Base-by-base conservation (phyloP, 2,329 filamentous ascomycete genomes). In the Delphinella strobiligena region DNA sequence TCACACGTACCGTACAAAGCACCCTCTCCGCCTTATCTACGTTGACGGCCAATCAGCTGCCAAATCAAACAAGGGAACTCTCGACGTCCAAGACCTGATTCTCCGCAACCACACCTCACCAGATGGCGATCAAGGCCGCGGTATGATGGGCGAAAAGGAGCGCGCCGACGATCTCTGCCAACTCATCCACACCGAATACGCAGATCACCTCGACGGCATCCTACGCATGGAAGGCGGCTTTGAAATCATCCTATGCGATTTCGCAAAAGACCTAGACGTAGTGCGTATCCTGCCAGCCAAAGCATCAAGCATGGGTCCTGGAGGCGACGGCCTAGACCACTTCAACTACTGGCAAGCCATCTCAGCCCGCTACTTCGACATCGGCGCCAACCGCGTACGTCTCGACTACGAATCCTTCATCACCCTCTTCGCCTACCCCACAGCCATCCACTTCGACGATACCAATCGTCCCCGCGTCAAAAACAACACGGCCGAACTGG, bases 211-310 rank as follows among this genome's bases (percentile, higher is more conserved):
- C n/a, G 74, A 82, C 49, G 78, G 76, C 0, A 63, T 82, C 16
- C 56, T 84, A 2, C 69, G 80, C 9, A 78, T 78, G 68, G 80
- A 85, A 51, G 68, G 70, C 14, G 80, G 80, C 0, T 83, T 83
- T 47, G 80, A 85, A 55, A 66, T 82, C 38, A 79, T 84, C 36
- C 62, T 80, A 15, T 85, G 80, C 53, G 62, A 78, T 38, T 84
- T 85, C 45, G 56, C 55, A 24, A 51, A 59, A 10, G 52, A 63
- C 46, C 47, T 70, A 1, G 50, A 60, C 10, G 44, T 59, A 4
- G 46, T 60, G 5, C 50, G 54, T 4, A 58, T 64, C 15, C 50
- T 51, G 29, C 38, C 40, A 37, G 51, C 50, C 7, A 53, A 41
- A 27, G 18, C 37, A 10, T 14, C 36, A 22, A 24, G 29, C n/a